Conservation (phyloP, 257 asterid genomes). For the Solanum boliviense region DNA sequence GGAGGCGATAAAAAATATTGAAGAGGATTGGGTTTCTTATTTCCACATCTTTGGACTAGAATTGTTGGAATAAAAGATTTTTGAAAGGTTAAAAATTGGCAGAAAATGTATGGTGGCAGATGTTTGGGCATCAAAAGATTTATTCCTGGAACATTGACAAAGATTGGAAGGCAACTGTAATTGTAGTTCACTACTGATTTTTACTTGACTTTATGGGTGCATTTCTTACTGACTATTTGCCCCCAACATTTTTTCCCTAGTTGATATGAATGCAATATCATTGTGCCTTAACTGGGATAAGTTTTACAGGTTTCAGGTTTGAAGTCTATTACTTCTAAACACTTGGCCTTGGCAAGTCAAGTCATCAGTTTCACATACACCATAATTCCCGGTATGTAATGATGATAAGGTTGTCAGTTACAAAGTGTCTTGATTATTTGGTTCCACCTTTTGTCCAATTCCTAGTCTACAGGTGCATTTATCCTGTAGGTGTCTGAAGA, state of each 20-base stretch:
- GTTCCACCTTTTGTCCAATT: background rate
- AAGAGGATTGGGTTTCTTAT: background rate
- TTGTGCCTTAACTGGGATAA: constrained; percentile 3
- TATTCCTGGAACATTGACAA: background rate
- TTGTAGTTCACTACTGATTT: background rate
- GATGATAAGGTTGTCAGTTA: background rate
- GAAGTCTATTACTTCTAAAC: constrained; percentile 96
- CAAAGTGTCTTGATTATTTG: background rate
- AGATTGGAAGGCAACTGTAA: background rate
- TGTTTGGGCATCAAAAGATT: background rate
- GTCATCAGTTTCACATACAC: constrained; percentile 82
- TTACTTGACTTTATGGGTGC: background rate
- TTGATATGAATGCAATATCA: background rate
- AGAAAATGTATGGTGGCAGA: background rate
- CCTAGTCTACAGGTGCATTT: background rate
- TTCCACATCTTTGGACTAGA: background rate
- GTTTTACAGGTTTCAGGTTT: constrained; percentile 86
- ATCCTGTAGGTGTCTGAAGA: background rate
- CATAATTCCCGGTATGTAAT: constrained; percentile 81
- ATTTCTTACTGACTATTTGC: background rate
- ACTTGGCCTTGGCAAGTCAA: constrained; percentile 98
- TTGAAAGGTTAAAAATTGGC: background rate
- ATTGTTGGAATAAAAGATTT: background rate
- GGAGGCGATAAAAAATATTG: background rate
- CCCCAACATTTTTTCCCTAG: background rate